Percentiles rank a stretch among this genome's conserved stretches.
phyloP scores from a whole-genome alignment of 345 rosid species.

The Ailanthus altissimus region DNA sequence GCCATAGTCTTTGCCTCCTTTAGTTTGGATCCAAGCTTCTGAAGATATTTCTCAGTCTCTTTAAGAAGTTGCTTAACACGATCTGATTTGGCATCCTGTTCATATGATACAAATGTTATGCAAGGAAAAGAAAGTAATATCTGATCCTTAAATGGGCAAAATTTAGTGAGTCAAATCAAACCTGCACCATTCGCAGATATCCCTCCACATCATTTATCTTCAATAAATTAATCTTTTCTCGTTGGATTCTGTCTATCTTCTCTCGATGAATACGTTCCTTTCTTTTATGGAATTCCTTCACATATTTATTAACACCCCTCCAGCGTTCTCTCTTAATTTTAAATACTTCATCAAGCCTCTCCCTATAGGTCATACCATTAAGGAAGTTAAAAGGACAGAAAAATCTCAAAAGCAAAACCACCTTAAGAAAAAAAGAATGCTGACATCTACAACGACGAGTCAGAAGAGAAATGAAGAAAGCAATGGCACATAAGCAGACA shows the following conservation, averaged over 20 bases:
- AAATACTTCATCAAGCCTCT: slow-evolving; percentile 77
- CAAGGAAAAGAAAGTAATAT: slow-evolving; percentile 22
- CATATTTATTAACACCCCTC: slow-evolving; percentile 85
- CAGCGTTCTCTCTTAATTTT: slow-evolving; percentile 85
- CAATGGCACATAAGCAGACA: background rate
- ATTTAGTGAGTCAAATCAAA: slow-evolving; percentile 35
- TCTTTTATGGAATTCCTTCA: slow-evolving; percentile 87
- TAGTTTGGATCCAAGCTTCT: slow-evolving; percentile 83
- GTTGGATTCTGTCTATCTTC: slow-evolving; percentile 90
- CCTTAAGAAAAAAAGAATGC: background rate
- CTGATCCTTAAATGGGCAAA: slow-evolving; percentile 5
- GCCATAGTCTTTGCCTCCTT: slow-evolving; percentile 64
- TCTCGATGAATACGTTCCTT: slow-evolving; percentile 92
- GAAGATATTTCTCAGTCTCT: slow-evolving; percentile 93
- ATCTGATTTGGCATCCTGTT: slow-evolving; percentile 90
- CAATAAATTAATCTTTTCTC: slow-evolving; percentile 88
- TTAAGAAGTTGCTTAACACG: slow-evolving; percentile 85
- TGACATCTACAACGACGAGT: slow-evolving; percentile 5
- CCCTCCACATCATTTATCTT: slow-evolving; percentile 98
- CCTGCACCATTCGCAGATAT: slow-evolving; percentile 96
- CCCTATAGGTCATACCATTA: slow-evolving; percentile 53
- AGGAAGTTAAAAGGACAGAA: slow-evolving; percentile 21
- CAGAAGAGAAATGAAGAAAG: slow-evolving; percentile 15
- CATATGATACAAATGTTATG: slow-evolving; percentile 10
- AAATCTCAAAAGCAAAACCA: background rate